A percentile compares a stretch with the other conserved stretches of the same genome.
Conservation (phyloP, 139 green algal genomes). For the Astrephomene gubernaculifera region DNA sequence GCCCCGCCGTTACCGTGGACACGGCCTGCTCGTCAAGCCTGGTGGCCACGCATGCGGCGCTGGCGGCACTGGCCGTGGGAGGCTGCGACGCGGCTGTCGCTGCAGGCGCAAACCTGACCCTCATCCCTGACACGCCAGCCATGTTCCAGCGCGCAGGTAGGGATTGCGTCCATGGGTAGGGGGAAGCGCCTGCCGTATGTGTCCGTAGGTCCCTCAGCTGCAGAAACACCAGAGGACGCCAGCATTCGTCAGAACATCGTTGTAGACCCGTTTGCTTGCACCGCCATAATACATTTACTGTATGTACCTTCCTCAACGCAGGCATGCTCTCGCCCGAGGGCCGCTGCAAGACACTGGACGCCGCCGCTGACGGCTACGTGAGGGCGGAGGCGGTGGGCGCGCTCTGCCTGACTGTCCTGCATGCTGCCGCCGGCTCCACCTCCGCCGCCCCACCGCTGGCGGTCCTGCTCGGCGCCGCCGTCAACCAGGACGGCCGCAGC, state of each 20-base stretch:
- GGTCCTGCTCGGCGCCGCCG: constrained; percentile 46
- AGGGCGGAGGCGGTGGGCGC: constrained; percentile 72
- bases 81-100: constrained; percentile 53
- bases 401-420: constrained; percentile 34
- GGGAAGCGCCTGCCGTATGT: no score
- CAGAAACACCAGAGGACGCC: no score
- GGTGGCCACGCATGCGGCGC: constrained; percentile 71
- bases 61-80: constrained; percentile 47
- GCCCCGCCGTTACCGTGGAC: constrained; percentile 83
- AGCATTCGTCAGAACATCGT: no score
- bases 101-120: constrained; percentile 64
- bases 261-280: no score
- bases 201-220: no score
- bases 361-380: constrained; percentile 83
- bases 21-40: constrained; percentile 90
- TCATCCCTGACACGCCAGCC: constrained; percentile 68
- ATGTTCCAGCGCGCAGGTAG: constrained; percentile 68
- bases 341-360: constrained; percentile 87
- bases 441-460: constrained; percentile 25
- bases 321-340: constrained; percentile 78
- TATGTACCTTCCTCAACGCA: no score
- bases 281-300: no score
- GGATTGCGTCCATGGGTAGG: no score
- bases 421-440: neutral
- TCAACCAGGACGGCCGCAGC: constrained; percentile 90